Evolutionary conservation across 2,329 filamentous ascomycete species (phyloP).

Genomic region (Aureobasidium sp.): DNA sequence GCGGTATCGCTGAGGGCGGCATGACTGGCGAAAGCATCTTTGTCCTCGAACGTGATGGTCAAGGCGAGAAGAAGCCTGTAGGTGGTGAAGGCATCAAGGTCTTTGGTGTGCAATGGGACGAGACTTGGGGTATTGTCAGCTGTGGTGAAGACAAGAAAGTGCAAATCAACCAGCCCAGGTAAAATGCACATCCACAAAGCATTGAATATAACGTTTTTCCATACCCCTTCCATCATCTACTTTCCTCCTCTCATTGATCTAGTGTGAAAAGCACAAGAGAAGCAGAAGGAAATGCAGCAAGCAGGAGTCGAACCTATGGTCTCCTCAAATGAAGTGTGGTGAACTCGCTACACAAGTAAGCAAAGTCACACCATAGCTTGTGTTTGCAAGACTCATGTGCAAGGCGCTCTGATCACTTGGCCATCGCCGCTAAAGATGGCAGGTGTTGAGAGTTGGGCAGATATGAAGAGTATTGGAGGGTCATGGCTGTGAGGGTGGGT

Average conservation of each 20-base stretch:
- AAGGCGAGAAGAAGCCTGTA: constrained; percentile 52
- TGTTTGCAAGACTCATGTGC: not conserved
- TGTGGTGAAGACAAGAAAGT: constrained; percentile 90
- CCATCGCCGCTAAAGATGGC: not conserved
- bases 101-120: constrained; percentile 80
- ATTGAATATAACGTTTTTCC: not conserved
- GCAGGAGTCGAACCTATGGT: not conserved
- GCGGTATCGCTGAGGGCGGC: constrained; percentile 40
- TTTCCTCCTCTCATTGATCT: not conserved
- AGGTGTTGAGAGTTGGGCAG: too few species aligned
- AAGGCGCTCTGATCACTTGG: not conserved
- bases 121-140: constrained; percentile 79
- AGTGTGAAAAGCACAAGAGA: too few species aligned
- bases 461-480: too few species aligned
- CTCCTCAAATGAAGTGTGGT: not conserved
- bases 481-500: too few species aligned
- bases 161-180: constrained; percentile 65
- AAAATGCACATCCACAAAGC: not conserved
- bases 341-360: not conserved
- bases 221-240: not conserved
- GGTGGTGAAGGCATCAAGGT: constrained; percentile 83
- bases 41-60: constrained; percentile 70
- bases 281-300: not conserved
- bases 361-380: not conserved
- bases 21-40: constrained; percentile 62